Conservation (phyloP, 139 green algal species). For the Closterium sp. region DNA sequence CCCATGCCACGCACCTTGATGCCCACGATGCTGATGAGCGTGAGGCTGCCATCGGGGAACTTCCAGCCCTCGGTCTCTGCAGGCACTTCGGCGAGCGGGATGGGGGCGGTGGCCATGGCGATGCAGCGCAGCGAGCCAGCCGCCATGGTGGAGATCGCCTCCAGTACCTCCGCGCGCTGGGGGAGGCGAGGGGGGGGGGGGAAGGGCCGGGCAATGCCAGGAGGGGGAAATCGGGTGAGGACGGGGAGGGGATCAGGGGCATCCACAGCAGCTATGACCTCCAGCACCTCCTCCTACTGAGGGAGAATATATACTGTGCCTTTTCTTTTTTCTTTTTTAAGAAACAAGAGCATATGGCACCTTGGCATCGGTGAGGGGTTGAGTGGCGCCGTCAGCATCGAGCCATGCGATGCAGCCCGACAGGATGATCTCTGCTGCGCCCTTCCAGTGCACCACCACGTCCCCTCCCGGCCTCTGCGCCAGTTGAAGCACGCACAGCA, state of each 20-base stretch:
- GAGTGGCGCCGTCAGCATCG: neutral
- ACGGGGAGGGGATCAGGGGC: too few relatives aligned
- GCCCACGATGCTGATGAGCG: neutral
- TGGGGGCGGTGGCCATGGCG: neutral
- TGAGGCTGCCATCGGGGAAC: neutral
- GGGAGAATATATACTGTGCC: too few relatives aligned
- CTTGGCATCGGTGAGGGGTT: neutral
- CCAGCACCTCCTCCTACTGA: too few relatives aligned
- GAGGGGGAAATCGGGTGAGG: too few relatives aligned
- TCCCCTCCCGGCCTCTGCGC: slow-evolving; percentile 41
- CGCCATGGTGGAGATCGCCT: neutral
- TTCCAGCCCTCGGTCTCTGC: neutral
- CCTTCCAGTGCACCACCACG: slow-evolving; percentile 89
- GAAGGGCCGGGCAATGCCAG: too few relatives aligned
- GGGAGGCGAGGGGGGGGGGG: neutral
- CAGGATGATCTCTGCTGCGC: slow-evolving; percentile 91
- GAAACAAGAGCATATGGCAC: neutral
- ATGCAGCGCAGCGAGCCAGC: neutral
- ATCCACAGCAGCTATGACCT: too few relatives aligned
- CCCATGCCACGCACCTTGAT: neutral
- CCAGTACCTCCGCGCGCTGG: neutral
- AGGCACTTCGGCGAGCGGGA: neutral
- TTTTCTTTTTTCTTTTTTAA: too few relatives aligned
- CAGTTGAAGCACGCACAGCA: neutral
- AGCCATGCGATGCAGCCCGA: slow-evolving; percentile 57